Evolutionary conservation across 305 asterid species (phyloP).

Genomic region (Fraxinus velutina): DNA sequence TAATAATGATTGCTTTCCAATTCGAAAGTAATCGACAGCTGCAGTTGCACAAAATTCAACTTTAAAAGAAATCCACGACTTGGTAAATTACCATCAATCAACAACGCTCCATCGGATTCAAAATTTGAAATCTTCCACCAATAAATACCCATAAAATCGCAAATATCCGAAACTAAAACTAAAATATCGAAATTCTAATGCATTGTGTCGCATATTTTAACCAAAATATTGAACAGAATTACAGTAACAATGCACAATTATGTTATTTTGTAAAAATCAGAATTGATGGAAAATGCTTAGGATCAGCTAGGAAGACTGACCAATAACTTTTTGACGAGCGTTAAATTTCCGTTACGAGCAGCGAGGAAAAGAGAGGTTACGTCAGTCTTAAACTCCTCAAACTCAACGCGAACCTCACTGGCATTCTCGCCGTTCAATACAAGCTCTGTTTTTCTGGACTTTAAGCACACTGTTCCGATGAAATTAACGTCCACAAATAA

Average conservation of each 20-base stretch:
- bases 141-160: neutral
- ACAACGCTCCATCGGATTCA: neutral
- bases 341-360: conserved; percentile 56
- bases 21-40: conserved; percentile 8
- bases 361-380: conserved; percentile 70
- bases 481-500: conserved; percentile 55
- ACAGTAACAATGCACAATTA: neutral
- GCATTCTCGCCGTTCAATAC: conserved; percentile 59
- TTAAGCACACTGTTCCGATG: conserved; percentile 58
- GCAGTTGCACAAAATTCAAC: conserved; percentile 15
- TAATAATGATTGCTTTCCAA: conserved; percentile 26
- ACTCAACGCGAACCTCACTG: conserved; percentile 48
- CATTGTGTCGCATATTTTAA: neutral
- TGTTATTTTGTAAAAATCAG: neutral
- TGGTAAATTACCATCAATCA: neutral
- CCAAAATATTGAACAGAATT: neutral
- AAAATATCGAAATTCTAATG: neutral
- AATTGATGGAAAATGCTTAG: neutral
- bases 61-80: conserved; percentile 3
- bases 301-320: conserved; percentile 23
- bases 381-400: conserved; percentile 74
- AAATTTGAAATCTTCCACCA: neutral
- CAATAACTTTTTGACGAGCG: conserved; percentile 54
- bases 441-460: conserved; percentile 53
- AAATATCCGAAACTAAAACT: neutral